phyloP scores from a whole-genome alignment of 768 basidiomycete genomes.

The Kwoniella dejecticola region DNA sequence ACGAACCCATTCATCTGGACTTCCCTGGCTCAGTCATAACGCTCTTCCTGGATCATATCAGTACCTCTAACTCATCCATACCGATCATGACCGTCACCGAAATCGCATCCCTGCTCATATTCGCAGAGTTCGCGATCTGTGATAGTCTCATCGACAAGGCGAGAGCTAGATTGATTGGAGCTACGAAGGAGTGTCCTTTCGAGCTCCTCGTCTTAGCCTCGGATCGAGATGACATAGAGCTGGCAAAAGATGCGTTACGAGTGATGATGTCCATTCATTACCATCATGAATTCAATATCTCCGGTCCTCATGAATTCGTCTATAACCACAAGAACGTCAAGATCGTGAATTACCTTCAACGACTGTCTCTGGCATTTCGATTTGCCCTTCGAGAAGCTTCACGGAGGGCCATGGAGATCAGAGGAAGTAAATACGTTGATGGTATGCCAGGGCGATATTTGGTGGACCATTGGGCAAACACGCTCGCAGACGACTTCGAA shows the following conservation, averaged over 20 bases:
- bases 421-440: too few relatives aligned
- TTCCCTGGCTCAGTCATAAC: neutral
- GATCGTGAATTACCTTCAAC: neutral
- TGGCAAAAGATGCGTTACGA: slow-evolving; percentile 3
- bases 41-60: slow-evolving; percentile 6
- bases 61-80: neutral
- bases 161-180: neutral
- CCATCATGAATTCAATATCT: neutral
- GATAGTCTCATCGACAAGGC: slow-evolving; percentile 4
- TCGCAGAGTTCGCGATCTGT: slow-evolving; percentile 1
- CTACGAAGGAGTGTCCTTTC: slow-evolving; percentile 4
- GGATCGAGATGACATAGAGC: neutral
- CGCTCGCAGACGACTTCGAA: too few relatives aligned
- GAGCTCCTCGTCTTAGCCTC: slow-evolving; percentile 11
- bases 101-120: neutral
- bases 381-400: neutral
- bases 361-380: neutral
- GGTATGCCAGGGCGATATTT: too few relatives aligned
- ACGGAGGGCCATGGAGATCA: neutral
- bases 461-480: too few relatives aligned
- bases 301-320: neutral
- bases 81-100: neutral
- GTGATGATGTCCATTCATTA: neutral
- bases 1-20: slow-evolving; percentile 1
- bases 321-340: neutral